These are phyloP conservation scores for Wickerhamiella siamensis DNA, from an alignment of 805 yeast species.

Conservation along the genomic window DNA sequence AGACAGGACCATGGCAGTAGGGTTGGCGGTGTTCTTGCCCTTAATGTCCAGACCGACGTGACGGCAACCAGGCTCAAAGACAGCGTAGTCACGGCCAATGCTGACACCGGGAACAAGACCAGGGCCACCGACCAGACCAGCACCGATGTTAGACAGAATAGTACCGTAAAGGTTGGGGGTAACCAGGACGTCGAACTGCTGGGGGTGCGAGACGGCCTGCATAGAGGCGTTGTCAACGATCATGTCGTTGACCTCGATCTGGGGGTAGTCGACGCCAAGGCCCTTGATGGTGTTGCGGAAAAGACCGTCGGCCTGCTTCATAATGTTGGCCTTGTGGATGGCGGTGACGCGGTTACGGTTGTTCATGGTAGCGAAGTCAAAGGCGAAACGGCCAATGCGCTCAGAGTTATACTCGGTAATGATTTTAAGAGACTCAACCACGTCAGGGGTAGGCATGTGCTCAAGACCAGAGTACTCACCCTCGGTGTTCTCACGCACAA, in stretches of 20 bases:
- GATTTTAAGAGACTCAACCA: conserved; percentile 90
- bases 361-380: conserved; percentile 86
- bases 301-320: conserved; percentile 97
- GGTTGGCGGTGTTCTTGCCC: conserved; percentile 93
- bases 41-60: conserved; percentile 95
- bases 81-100: conserved; percentile 94
- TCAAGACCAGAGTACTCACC: conserved; percentile 98
- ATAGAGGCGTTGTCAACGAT: conserved; percentile 97
- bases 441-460: conserved; percentile 95
- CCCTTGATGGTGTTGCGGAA: conserved; percentile 88
- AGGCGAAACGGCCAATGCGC: conserved; percentile 94
- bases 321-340: conserved; percentile 97
- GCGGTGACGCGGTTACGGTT: conserved; percentile 88
- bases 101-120: conserved; percentile 98
- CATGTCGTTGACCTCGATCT: conserved; percentile 72
- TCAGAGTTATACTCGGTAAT: conserved; percentile 90
- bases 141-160: conserved; percentile 93
- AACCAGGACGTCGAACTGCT: conserved; percentile 94
- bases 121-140: conserved; percentile 94
- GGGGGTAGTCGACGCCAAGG: conserved; percentile 73
- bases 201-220: conserved; percentile 98
- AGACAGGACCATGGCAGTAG: conserved; percentile 92
- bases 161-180: conserved; percentile 98
- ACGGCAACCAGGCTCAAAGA: conserved; percentile 98
- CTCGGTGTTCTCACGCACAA: conserved; percentile 97